Base-by-base conservation (phyloP, 2,329 filamentous ascomycete species). In the Alternaria ventricosa region DNA sequence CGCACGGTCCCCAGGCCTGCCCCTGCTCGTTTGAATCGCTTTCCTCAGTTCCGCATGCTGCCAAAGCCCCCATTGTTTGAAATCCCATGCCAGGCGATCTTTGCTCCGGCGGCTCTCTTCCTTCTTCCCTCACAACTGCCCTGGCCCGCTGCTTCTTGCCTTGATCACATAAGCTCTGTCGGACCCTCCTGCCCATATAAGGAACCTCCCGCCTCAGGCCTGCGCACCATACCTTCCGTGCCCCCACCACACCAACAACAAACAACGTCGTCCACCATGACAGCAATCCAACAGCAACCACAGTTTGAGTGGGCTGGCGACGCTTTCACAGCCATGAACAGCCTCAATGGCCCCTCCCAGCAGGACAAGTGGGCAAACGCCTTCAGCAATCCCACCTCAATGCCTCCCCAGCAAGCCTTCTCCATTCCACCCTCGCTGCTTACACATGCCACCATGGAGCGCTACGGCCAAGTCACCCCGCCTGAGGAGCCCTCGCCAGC, bases 381-480 rank as follows among this genome's bases (percentile, higher is more conserved):
- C 18, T 71, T 73, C 57, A 70, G 64, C 60, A 57, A 50, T 15
- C 20, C 57, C 13, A 45, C 54, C 30, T 49, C 66, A 3, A 55
- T 64, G 41, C 22, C 47, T 7, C 61, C 63, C 25, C 49, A 54
- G 23, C 51, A 67, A 5, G 36, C 70, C 25, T 76, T 76, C 60
- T 71, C 69, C 46, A 73, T 77, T 23, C 74, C 75, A 5, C 75
- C 77, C 10, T 65, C 71, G 15, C 71, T 78, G 8, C 68, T 78
- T 46, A 70, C 68, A n/a, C 61, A 72, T 9, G 64, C 70, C 23
- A 67, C 72, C 10, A 65, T 78, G 49, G 73, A 75, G 61, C 76
- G 75, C 6, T 77, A 71, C 43, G 78, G 78, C 28, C 78, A 79
- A 57, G 66, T 79, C 50, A 80, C 78, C 9, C 78, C 78, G 2